phyloP scores from a whole-genome alignment of 345 rosid species.

The Lepidium africanum region DNA sequence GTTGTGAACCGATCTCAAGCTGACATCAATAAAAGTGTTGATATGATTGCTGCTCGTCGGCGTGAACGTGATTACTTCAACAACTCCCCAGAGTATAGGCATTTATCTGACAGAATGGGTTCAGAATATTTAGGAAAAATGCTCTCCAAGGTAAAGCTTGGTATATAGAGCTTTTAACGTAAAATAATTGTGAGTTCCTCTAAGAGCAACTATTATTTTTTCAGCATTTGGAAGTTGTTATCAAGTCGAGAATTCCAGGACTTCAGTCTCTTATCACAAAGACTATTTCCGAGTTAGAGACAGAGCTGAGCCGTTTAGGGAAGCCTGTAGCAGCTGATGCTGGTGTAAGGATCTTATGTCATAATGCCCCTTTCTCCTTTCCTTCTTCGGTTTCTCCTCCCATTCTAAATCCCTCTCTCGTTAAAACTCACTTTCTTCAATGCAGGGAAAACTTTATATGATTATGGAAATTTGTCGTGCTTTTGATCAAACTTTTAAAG shows the following conservation, averaged over 20 bases:
- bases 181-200: background rate
- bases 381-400: background rate
- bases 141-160: slow-evolving; percentile 73
- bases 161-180: background rate
- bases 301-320: slow-evolving; percentile 84
- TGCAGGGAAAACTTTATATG: slow-evolving; percentile 87
- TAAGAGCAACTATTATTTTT: slow-evolving; percentile 25
- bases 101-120: slow-evolving; percentile 79
- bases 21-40: slow-evolving; percentile 92
- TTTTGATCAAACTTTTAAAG: slow-evolving; percentile 91
- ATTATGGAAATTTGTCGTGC: slow-evolving; percentile 91
- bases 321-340: slow-evolving; percentile 90
- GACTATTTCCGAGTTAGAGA: slow-evolving; percentile 73
- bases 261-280: slow-evolving; percentile 87
- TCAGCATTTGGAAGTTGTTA: slow-evolving; percentile 96
- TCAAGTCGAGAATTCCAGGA: slow-evolving; percentile 86
- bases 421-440: background rate
- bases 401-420: background rate
- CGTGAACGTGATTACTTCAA: slow-evolving; percentile 82
- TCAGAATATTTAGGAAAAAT: slow-evolving; percentile 85
- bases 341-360: slow-evolving; percentile 48
- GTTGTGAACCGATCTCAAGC: slow-evolving; percentile 99
- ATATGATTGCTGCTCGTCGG: slow-evolving; percentile 97
- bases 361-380: background rate
- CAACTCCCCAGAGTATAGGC: slow-evolving; percentile 56